phyloP scores from a whole-genome alignment of 805 yeast genomes.

The Monosporozyma servazzii region DNA sequence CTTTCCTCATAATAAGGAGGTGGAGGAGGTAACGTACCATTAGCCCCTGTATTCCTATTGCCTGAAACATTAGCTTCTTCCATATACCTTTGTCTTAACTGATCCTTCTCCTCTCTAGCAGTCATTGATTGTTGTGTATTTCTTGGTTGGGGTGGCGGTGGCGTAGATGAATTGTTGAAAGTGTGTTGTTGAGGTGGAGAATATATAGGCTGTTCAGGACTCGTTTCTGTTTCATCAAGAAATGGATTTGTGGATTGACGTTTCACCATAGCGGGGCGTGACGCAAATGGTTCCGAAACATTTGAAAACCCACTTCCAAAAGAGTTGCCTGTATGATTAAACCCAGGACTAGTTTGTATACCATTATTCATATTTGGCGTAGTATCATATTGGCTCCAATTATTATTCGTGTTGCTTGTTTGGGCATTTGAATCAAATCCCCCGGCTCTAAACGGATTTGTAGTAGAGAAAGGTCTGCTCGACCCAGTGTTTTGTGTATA shows the following conservation, averaged over 20 bases:
- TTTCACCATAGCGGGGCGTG: constrained; percentile 29
- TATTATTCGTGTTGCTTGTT: background rate
- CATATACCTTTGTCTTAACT: constrained; percentile 27
- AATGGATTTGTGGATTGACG: constrained; percentile 30
- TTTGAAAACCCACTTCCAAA: background rate
- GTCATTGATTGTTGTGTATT: constrained; percentile 24
- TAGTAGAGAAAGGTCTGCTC: constrained; percentile 43
- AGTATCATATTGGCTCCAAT: background rate
- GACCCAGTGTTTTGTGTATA: constrained; percentile 18
- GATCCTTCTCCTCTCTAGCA: constrained; percentile 26
- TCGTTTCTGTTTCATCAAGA: constrained; percentile 20
- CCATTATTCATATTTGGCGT: background rate
- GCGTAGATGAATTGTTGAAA: background rate
- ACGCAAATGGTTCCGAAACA: background rate
- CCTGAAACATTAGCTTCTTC: constrained; percentile 8
- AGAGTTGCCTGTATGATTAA: background rate
- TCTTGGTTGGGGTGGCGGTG: constrained; percentile 22
- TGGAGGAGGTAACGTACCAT: constrained; percentile 13
- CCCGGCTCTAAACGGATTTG: constrained; percentile 60
- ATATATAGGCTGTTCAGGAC: background rate
- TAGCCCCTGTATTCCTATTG: background rate
- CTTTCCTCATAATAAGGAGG: constrained; percentile 20
- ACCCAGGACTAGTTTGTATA: background rate
- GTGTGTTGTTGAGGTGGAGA: constrained; percentile 2
- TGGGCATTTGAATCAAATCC: background rate